Conservation (phyloP, 805 yeast species). For the Suhomyces kilbournensis region DNA sequence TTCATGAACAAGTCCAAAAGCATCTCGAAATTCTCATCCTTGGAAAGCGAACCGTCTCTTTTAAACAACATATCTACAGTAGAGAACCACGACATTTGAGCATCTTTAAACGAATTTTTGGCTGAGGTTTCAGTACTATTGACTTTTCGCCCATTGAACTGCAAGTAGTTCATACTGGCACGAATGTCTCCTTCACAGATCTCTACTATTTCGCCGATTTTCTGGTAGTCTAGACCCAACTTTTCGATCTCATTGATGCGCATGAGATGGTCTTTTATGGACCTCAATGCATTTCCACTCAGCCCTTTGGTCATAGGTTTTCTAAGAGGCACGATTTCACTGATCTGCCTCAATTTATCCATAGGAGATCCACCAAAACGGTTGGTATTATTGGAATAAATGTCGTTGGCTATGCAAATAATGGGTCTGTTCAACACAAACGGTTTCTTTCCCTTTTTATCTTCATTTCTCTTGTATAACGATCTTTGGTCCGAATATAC, state of each 20-base stretch:
- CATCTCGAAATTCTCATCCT: constrained; percentile 47
- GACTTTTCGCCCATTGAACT: constrained; percentile 46
- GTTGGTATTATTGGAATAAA: constrained; percentile 48
- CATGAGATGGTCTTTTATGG: constrained; percentile 40
- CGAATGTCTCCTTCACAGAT: constrained; percentile 80
- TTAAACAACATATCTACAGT: constrained; percentile 61
- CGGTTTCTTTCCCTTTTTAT: constrained; percentile 22
- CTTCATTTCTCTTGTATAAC: constrained; percentile 16
- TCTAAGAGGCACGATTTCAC: constrained; percentile 68
- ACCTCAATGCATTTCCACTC: constrained; percentile 33
- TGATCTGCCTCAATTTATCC: constrained; percentile 67
- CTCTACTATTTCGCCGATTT: constrained; percentile 63
- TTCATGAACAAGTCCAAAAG: constrained; percentile 45
- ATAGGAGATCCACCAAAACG: constrained; percentile 46
- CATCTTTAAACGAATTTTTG: constrained; percentile 47
- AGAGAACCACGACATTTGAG: constrained; percentile 62
- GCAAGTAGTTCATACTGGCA: constrained; percentile 79
- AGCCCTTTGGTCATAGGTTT: constrained; percentile 50
- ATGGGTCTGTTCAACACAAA: constrained; percentile 71
- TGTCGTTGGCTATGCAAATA: constrained; percentile 87
- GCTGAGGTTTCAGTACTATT: not conserved
- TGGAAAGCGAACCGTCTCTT: constrained; percentile 44
- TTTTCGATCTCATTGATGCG: constrained; percentile 55
- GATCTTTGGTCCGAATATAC: constrained; percentile 57
- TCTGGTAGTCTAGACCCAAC: constrained; percentile 44